Percentiles rank a stretch among this genome's conserved stretches.
Evolutionary conservation across 441 rosid species (phyloP).

Genomic region (Erodium moschatum): DNA sequence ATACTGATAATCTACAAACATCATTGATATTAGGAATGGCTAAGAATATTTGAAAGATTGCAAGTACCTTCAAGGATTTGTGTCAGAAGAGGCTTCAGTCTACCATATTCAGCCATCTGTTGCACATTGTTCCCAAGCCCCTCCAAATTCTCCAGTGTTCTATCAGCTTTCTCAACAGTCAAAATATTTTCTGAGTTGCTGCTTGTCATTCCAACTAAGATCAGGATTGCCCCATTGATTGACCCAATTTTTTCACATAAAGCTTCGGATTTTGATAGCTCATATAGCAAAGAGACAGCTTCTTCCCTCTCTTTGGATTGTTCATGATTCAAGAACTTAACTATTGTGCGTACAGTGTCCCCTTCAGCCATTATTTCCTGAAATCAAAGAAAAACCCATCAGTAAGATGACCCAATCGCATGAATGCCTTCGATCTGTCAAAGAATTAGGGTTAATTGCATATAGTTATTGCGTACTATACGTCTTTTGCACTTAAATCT

Average conservation of each 20-base stretch:
- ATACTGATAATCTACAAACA: neutral
- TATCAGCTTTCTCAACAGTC: constrained; percentile 82
- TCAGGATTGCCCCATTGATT: constrained; percentile 77
- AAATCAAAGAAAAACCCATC: constrained; percentile 20
- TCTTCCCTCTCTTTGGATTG: constrained; percentile 81
- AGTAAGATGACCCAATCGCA: constrained; percentile 12
- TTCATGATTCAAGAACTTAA: constrained; percentile 80
- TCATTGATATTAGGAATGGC: constrained; percentile 12
- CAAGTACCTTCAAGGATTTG: constrained; percentile 74
- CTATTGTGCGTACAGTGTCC: constrained; percentile 79
- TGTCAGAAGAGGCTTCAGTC: constrained; percentile 79
- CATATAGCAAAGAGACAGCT: constrained; percentile 81
- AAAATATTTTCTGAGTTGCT: constrained; percentile 71
- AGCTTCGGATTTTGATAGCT: constrained; percentile 86
- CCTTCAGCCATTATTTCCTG: constrained; percentile 86
- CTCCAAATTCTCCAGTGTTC: constrained; percentile 75
- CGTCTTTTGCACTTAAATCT: too few relatives aligned
- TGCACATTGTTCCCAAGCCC: constrained; percentile 66
- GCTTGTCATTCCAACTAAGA: constrained; percentile 82
- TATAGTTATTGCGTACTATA: too few relatives aligned
- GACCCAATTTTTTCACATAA: constrained; percentile 93
- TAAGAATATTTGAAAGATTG: constrained; percentile 12
- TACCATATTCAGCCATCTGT: constrained; percentile 89
- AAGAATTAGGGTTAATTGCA: too few relatives aligned
- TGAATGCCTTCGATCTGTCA: too few relatives aligned